Base-by-base conservation (phyloP, 2,329 filamentous ascomycete species). In the Aspergillus ruber region DNA sequence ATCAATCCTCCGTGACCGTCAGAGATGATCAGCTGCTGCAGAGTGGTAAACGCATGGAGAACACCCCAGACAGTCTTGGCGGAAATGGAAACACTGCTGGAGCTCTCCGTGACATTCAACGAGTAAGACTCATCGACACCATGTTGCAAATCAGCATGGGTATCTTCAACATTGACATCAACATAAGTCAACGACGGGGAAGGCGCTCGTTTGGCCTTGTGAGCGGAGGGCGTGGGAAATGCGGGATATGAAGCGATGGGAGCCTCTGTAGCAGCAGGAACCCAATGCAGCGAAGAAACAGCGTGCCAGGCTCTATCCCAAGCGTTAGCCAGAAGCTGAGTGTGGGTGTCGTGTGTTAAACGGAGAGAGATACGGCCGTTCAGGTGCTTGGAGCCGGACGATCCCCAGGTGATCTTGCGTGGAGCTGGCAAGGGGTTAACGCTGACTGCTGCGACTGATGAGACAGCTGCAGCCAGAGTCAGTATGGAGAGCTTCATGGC, bases 61-160 rank as follows among this genome's bases (percentile, higher is more conserved):
- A 74, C 77, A 33, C 77, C 77, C 68, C 77, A 80, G 41, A 74
- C 67, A 0, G 77, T 80, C 58, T 74, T 62, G 21, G 77, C 71
- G 1, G 65, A 70, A 53, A 80, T 73, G 7, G 69, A 56, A 47
- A 80, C 63, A 3, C 61, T 62, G 29, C 63, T 59, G 2, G 75
- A 74, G 17, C 58, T 59, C 5, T 64, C 52, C 1, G 59, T 52
- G 33, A 79, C 68, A 15, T 72, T 64, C 17, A 80, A 54, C 0
- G 71, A 76, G 58, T 80, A 80, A n/a, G 76, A 78, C 56, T 80
- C 77, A 48, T 80, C 75, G 18, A 80, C 77, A 3, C 75, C 77
- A 53, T 80, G 77, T 56, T 79, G 71, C 25, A 81, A 64, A 49
- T 75, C 68, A 3, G 74, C 76, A 10, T 68, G 52, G 38, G 58